Base-by-base conservation (phyloP, 805 yeast genomes). In the Grigorovia transvaalensis region DNA sequence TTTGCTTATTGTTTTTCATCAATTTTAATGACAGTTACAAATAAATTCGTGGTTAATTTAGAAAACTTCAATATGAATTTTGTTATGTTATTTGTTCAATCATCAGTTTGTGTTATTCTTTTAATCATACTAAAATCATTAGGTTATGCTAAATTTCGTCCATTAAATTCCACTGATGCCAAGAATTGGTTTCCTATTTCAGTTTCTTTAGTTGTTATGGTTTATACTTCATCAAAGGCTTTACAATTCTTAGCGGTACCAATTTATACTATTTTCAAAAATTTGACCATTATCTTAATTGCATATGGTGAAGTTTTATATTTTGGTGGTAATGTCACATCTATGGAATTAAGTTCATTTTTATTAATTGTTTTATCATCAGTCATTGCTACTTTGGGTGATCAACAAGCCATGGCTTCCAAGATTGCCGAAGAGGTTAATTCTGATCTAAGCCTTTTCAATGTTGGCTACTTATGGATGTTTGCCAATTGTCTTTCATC, bases 291-390 rank as follows among this genome's bases (percentile, higher is more conserved):
- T 66, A 91, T 93, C 59, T 75, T 93, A 66, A 93, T 93, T 69
- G 98, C 99, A 40, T 93, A 93, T 69, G 98, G 98, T 74, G 99
- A 93, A 74, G 97, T 91, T 40, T 62, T 93, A 55, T 91, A 96
- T 95, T 93, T 91, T 64, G 96, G 96, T 56, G 97, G 97, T 57
- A 72, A 76, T 55, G 96, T 91, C 61, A 82, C 96, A 50, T 70
- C 90, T 42, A 83, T 90, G 93, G 89, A 95, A 47, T 74, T 93
- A 58, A 84, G 88, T 44, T 85, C 98, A 1, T 93, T 93, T 70
- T 65, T 82, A 50, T 77, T 93, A 68, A 93, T 93, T 95, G 96
- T 93, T 50, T 75, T 93, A 53, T 90, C 98, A 11, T 88, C 96
- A n/a, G 82, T 93, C 44, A 86, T 93, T 61, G 99, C 99, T 47